phyloP scores from a whole-genome alignment of 2,329 filamentous ascomycete species.

The Xylaria sp. region DNA sequence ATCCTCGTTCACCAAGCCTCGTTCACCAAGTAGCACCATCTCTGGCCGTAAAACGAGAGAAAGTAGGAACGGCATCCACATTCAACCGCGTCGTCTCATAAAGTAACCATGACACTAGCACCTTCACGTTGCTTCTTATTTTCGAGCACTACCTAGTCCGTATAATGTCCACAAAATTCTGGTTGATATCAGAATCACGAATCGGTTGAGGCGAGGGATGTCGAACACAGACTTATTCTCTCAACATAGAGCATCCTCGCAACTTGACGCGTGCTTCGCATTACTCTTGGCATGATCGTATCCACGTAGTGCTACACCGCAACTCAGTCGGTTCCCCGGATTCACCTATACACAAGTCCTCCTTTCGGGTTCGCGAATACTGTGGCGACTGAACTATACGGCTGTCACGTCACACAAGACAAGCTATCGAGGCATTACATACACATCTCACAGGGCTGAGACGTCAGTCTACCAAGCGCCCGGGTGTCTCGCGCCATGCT shows the following conservation, averaged over 20 bases:
- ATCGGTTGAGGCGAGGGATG: background rate
- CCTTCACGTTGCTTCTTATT: background rate
- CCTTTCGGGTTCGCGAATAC: background rate
- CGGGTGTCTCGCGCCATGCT: constrained; percentile 9
- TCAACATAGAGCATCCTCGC: background rate
- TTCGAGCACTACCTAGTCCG: background rate
- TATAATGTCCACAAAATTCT: background rate
- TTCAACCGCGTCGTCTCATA: background rate
- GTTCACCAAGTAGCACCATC: background rate
- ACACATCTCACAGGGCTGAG: constrained; percentile 30
- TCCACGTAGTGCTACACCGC: background rate
- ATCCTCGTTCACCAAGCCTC: background rate
- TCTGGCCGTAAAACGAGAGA: too few species aligned
- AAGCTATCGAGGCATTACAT: constrained; percentile 4
- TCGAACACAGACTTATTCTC: background rate
- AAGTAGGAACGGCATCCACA: background rate
- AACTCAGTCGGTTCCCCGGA: constrained; percentile 5
- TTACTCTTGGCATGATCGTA: background rate
- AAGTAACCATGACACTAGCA: background rate
- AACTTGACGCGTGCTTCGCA: background rate
- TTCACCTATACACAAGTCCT: background rate
- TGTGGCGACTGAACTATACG: background rate
- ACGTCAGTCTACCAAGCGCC: constrained; percentile 23
- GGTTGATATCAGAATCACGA: background rate
- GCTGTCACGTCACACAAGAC: background rate